Conservation (phyloP, 2,329 filamentous ascomycete genomes). For the Aspergillus sp. region DNA sequence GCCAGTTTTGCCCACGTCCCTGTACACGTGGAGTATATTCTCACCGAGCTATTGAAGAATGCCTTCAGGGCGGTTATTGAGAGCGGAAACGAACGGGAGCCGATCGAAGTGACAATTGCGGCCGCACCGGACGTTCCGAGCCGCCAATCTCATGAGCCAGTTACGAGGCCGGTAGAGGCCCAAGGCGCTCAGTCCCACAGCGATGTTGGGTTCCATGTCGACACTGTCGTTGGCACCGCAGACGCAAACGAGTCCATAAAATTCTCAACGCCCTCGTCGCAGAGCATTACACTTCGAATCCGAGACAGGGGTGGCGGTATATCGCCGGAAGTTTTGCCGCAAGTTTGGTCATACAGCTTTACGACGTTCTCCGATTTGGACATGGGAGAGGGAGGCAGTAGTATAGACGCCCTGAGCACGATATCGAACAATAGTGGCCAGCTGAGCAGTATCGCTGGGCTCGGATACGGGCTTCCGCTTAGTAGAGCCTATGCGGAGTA, state of each 20-base stretch:
- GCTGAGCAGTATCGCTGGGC: conserved; percentile 80
- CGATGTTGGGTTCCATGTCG: conserved; percentile 33
- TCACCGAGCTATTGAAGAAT: conserved; percentile 95
- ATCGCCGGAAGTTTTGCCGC: conserved; percentile 73
- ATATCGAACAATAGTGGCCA: conserved; percentile 72
- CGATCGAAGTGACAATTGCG: conserved; percentile 89
- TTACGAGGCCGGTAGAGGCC: conserved; percentile 23
- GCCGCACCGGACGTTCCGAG: conserved; percentile 57
- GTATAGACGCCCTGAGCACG: conserved; percentile 69
- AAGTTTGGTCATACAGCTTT: conserved; percentile 97
- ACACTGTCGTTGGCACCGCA: conserved; percentile 26
- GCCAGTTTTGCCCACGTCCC: conserved; percentile 93
- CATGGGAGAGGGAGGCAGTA: conserved; percentile 52
- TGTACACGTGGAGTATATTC: conserved; percentile 95
- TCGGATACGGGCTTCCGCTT: conserved; percentile 89
- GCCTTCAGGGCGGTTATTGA: conserved; percentile 93
- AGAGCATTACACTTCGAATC: conserved; percentile 92
- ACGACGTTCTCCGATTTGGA: conserved; percentile 82
- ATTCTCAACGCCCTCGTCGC: conserved; percentile 50
- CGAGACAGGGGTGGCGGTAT: conserved; percentile 95
- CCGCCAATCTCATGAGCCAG: conserved; percentile 42
- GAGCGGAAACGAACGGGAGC: conserved; percentile 72
- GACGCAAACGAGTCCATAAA: conserved; percentile 35
- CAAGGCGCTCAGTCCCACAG: conserved; percentile 20
- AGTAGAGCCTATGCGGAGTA: conserved; percentile 96